Evolutionary conservation across 768 basidiomycete species (phyloP).

Genomic region (Xanthoconium stramineum): DNA sequence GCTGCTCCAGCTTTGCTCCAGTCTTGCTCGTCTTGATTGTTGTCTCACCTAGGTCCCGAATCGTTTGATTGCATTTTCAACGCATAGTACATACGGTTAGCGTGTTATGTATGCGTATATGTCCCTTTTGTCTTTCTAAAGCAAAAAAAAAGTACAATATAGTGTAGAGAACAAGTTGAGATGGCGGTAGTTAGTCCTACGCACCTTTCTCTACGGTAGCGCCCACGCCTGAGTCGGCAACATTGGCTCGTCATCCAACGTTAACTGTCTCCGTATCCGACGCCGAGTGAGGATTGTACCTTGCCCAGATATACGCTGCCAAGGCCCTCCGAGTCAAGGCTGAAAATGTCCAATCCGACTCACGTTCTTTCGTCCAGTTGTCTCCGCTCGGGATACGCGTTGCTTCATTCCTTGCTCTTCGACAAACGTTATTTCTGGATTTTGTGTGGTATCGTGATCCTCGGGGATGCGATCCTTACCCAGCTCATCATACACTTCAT

Average conservation of each 20-base stretch:
- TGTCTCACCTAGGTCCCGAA: neutral
- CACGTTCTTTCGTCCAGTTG: neutral
- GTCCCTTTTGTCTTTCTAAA: neutral
- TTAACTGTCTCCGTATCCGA: no score
- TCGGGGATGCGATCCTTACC: constrained; percentile 77
- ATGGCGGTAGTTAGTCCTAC: no score
- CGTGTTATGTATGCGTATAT: constrained; percentile 18
- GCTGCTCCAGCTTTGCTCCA: neutral
- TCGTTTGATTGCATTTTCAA: constrained; percentile 14
- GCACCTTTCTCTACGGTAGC: no score
- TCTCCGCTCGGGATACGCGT: constrained; percentile 1
- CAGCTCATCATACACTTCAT: constrained; percentile 77
- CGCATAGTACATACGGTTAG: constrained; percentile 3
- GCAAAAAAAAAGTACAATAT: no score
- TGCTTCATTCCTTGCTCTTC: constrained; percentile 34
- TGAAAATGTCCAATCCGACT: neutral
- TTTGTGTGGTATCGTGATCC: constrained; percentile 58
- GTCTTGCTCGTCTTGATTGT: constrained; percentile 3
- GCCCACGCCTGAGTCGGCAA: no score
- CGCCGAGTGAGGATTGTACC: no score
- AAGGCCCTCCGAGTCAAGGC: no score
- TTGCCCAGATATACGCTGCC: no score
- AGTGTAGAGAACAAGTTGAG: no score
- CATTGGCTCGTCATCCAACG: no score
- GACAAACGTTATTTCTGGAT: constrained; percentile 64